Conservation (phyloP, 78 protist species). For the Carpediemonas membranifera region DNA sequence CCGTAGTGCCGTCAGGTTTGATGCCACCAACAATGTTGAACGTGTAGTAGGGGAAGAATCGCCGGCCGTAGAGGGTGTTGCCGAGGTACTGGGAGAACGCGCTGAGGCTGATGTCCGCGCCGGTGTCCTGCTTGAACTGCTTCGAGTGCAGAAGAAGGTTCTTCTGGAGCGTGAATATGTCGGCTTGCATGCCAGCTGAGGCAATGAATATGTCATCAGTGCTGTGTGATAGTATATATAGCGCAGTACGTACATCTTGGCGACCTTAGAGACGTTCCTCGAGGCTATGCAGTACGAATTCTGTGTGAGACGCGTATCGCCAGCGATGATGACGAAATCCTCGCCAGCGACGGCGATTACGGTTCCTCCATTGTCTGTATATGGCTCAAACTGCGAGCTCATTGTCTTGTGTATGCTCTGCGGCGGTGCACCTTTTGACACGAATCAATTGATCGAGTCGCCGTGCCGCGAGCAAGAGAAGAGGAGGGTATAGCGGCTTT, state of each 20-base stretch:
- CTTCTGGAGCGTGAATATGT: conserved; percentile 65
- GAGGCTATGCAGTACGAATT: conserved; percentile 70
- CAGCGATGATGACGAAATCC: conserved; percentile 86
- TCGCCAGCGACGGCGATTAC: conserved; percentile 81
- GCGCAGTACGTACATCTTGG: too few relatives aligned
- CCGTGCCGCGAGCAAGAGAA: too few relatives aligned
- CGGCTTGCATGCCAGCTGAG: conserved; percentile 83
- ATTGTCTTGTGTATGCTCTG: too few relatives aligned
- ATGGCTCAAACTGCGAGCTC: conserved; percentile 14
- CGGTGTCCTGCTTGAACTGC: conserved; percentile 47
- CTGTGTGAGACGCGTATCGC: conserved; percentile 91
- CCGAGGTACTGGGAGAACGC: conserved; percentile 78
- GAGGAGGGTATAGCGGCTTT: too few relatives aligned
- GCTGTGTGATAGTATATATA: too few relatives aligned
- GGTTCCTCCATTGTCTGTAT: conserved; percentile 46
- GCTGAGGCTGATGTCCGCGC: conserved; percentile 47
- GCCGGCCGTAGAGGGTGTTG: conserved; percentile 74
- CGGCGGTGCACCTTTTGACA: too few relatives aligned
- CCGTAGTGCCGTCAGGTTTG: conserved; percentile 53
- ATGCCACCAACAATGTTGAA: conserved; percentile 77
- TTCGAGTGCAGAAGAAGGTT: conserved; percentile 22
- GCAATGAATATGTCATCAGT: conserved; percentile 62
- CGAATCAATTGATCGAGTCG: too few relatives aligned
- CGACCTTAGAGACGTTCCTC: conserved; percentile 61
- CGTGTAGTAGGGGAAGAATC: conserved; percentile 95